These are phyloP conservation scores for Pascua guehoae DNA, from an alignment of 1,284 basidiomycete genomes.

Conservation along the genomic window DNA sequence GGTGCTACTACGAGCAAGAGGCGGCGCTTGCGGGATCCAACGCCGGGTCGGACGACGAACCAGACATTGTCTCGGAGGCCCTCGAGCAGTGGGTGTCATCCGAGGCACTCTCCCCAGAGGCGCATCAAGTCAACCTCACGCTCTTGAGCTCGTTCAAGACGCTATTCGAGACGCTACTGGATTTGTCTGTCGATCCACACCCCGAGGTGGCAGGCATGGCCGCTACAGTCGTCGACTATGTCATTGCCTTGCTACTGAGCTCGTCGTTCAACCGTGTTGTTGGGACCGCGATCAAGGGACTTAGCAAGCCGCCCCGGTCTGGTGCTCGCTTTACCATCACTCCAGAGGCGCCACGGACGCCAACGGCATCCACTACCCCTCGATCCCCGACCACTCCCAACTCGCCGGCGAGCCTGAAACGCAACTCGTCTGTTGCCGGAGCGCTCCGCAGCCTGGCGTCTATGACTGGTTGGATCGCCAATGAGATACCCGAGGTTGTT, in stretches of 20 bases:
- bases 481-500: constrained; percentile 22
- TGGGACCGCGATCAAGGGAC: constrained; percentile 59
- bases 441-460: constrained; percentile 71
- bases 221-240: constrained; percentile 86
- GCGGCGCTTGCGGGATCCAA: constrained; percentile 48
- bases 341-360: constrained; percentile 1
- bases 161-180: constrained; percentile 82
- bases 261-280: constrained; percentile 76
- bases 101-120: constrained; percentile 54
- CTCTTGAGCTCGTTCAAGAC: constrained; percentile 86
- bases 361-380: not conserved
- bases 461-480: constrained; percentile 38
- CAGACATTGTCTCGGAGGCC: constrained; percentile 59
- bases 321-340: constrained; percentile 8
- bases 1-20: constrained; percentile 86
- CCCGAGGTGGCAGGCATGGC: constrained; percentile 87
- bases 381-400: not conserved
- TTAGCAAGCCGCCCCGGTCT: constrained; percentile 20
- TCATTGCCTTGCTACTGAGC: constrained; percentile 82
- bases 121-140: constrained; percentile 74
- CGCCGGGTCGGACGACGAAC: constrained; percentile 47
- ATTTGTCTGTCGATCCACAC: constrained; percentile 89
- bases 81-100: constrained; percentile 71
- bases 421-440: constrained; percentile 78
- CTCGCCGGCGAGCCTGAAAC: constrained; percentile 53